A percentile compares a stretch with the other conserved stretches of the same genome.
phyloP scores from a whole-genome alignment of 2,329 filamentous ascomycete genomes.

The Leptographium galeiforme region DNA sequence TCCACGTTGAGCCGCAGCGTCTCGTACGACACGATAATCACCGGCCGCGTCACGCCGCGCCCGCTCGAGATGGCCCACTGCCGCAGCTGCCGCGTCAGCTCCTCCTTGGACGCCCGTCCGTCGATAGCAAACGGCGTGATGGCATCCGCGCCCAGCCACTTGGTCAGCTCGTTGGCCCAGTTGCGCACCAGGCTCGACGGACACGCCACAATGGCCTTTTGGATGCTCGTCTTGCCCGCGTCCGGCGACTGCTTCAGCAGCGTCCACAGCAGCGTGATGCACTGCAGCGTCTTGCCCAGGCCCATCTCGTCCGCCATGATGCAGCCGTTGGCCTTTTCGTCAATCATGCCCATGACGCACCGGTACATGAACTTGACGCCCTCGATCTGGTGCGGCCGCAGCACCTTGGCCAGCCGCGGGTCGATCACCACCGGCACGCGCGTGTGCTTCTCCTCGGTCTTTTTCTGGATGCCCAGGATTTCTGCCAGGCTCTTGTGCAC shows the following conservation, averaged over 20 bases:
- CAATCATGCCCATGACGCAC: constrained; percentile 90
- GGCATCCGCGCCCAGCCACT: constrained; percentile 90
- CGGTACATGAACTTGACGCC: constrained; percentile 96
- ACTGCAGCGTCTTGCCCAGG: constrained; percentile 91
- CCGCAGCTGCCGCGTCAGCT: constrained; percentile 75
- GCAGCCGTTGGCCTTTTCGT: constrained; percentile 85
- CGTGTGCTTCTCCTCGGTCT: constrained; percentile 64
- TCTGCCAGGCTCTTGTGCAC: constrained; percentile 93
- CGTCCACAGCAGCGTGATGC: constrained; percentile 94
- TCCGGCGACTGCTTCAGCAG: constrained; percentile 89
- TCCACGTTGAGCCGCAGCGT: constrained; percentile 84
- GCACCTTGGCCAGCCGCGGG: constrained; percentile 71
- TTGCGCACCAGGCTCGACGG: constrained; percentile 94
- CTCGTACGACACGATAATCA: constrained; percentile 96
- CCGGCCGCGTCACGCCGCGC: constrained; percentile 77
- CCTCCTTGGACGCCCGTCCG: constrained; percentile 89
- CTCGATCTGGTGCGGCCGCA: constrained; percentile 93
- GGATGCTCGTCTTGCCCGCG: constrained; percentile 84
- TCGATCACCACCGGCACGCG: constrained; percentile 97
- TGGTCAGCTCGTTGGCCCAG: constrained; percentile 93
- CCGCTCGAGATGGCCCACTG: constrained; percentile 92
- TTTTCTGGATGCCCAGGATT: constrained; percentile 87
- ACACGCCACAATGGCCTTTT: constrained; percentile 94
- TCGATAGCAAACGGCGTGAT: constrained; percentile 92
- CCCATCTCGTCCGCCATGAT: constrained; percentile 99